Conservation (phyloP, 192 early-diverging fungal genomes). For the Backusella liffmaniae region DNA sequence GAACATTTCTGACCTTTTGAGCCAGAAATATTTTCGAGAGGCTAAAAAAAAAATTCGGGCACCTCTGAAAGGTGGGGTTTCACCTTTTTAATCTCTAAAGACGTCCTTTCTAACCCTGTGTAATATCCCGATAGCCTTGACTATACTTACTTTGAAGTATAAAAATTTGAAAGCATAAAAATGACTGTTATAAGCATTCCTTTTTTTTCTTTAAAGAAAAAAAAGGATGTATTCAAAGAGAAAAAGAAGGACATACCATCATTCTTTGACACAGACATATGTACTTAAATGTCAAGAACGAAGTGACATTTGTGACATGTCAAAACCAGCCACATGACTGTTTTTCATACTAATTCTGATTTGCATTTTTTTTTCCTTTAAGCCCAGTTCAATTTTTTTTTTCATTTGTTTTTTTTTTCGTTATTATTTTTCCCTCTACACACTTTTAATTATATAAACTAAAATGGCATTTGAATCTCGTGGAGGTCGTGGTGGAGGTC, state of each 20-base stretch:
- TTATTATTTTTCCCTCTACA: conserved; percentile 9
- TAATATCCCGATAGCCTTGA: too few relatives aligned
- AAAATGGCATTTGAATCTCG: conserved; percentile 27
- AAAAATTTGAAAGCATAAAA: too few relatives aligned
- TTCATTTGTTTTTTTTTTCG: not conserved
- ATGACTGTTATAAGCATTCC: not conserved
- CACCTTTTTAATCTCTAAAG: too few relatives aligned
- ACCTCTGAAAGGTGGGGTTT: too few relatives aligned
- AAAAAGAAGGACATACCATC: not conserved
- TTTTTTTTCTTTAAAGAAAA: not conserved
- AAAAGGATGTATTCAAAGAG: not conserved
- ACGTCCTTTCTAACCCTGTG: too few relatives aligned
- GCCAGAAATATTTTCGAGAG: too few relatives aligned
- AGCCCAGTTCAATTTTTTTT: not conserved
- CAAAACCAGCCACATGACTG: not conserved
- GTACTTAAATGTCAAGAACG: too few relatives aligned
- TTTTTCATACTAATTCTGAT: not conserved
- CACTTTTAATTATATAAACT: conserved; percentile 9
- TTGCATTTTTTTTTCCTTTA: conserved; percentile 7
- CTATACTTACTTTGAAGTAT: not conserved
- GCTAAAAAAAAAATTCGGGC: too few relatives aligned
- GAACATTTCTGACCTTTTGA: too few relatives aligned
- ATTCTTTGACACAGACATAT: not conserved
- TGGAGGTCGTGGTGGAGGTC: conserved; percentile 14
- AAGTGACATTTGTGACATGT: not conserved